Conservation (phyloP, 192 early-diverging fungal genomes). For the Cetraspora pellucida region DNA sequence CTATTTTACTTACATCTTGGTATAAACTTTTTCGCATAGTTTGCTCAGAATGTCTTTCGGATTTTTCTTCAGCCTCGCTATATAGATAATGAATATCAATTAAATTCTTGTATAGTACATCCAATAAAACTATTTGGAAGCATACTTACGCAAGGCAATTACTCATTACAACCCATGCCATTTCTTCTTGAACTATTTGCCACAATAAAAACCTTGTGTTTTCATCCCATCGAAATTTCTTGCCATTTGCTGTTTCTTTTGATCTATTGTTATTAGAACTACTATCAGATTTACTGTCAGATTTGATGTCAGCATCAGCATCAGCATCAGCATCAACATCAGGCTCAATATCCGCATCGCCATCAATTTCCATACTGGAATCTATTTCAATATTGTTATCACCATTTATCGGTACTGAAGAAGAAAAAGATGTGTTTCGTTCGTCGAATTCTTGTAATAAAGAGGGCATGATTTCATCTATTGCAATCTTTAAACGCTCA, state of each 20-base stretch:
- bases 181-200: conserved; percentile 41
- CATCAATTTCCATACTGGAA: conserved; percentile 24
- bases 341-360: background rate
- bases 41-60: conserved; percentile 37
- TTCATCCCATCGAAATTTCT: conserved; percentile 44
- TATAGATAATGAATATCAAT: background rate
- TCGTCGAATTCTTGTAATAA: conserved; percentile 13
- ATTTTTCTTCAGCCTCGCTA: conserved; percentile 31
- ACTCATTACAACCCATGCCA: conserved; percentile 15
- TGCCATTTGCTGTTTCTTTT: background rate
- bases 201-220: conserved; percentile 33
- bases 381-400: background rate
- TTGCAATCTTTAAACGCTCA: background rate
- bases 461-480: conserved; percentile 19
- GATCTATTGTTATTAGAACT: background rate
- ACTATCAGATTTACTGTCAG: conserved; percentile 8
- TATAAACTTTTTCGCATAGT: conserved; percentile 52
- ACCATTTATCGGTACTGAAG: background rate
- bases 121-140: background rate
- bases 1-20: conserved; percentile 44
- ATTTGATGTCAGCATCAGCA: background rate
- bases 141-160: conserved; percentile 39
- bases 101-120: background rate
- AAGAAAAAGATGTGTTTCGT: background rate
- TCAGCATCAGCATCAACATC: conserved; percentile 1